phyloP scores from a whole-genome alignment of 1,284 basidiomycete genomes.

The Tetrapyrgos nigripes region DNA sequence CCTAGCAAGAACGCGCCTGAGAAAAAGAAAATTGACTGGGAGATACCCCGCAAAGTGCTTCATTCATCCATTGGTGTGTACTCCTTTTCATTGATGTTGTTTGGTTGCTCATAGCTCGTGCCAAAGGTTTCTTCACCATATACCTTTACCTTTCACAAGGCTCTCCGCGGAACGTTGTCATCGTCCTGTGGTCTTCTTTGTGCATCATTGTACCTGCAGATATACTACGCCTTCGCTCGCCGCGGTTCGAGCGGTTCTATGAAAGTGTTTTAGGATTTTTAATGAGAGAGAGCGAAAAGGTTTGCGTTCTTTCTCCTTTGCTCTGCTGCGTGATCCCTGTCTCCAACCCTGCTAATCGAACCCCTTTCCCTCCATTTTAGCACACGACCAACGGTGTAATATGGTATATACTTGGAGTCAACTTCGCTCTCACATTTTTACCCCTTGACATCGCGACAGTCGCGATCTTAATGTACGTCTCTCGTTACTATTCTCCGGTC shows the following conservation, averaged over 20 bases:
- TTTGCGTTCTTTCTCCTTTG: slow-evolving; percentile 34
- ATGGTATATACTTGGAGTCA: slow-evolving; percentile 95
- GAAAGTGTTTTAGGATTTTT: slow-evolving; percentile 85
- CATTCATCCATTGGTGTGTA: slow-evolving; percentile 89
- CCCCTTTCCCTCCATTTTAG: slow-evolving; percentile 37
- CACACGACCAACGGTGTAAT: slow-evolving; percentile 87
- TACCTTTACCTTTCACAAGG: slow-evolving; percentile 73
- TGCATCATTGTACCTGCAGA: slow-evolving; percentile 80
- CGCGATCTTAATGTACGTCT: slow-evolving; percentile 84
- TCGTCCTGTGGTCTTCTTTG: slow-evolving; percentile 71
- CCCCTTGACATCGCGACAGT: slow-evolving; percentile 90
- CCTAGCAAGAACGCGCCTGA: not conserved
- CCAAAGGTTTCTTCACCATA: slow-evolving; percentile 82
- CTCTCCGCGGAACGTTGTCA: slow-evolving; percentile 64
- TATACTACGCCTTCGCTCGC: slow-evolving; percentile 76
- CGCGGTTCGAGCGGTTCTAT: slow-evolving; percentile 77
- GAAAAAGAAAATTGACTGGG: slow-evolving; percentile 61
- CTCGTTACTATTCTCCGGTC: slow-evolving; percentile 4
- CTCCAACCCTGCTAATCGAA: not conserved
- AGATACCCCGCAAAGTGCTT: slow-evolving; percentile 91
- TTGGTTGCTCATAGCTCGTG: slow-evolving; percentile 7
- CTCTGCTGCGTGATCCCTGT: not conserved
- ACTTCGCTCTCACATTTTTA: slow-evolving; percentile 81
- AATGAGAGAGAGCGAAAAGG: slow-evolving; percentile 94
- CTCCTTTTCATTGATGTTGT: slow-evolving; percentile 12